Base-by-base conservation (phyloP, 2,329 filamentous ascomycete genomes). In the Bipolaris oryzae region DNA sequence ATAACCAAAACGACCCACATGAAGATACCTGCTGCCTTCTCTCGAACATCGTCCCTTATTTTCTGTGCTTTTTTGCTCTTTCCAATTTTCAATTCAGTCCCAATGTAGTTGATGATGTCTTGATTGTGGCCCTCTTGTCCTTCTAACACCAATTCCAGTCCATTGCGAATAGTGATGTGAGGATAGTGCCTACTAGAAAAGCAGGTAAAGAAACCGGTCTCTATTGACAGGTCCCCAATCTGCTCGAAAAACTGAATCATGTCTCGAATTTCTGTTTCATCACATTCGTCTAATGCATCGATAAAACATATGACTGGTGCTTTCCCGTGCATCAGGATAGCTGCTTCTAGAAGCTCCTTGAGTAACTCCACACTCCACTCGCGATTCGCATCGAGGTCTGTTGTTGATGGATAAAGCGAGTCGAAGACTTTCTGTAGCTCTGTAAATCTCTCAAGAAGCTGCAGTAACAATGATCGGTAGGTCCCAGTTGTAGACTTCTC, bases 221-320 rank as follows among this genome's bases (percentile, higher is more conserved):
- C 50, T 0, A 65, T 49, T 2, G 74, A 69, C 0, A 63, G 9
- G 2, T 77, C 61, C 0, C 74, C 72, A 0, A 83, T 52, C 0
- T 73, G 60, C 48, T 81, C 74, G 11, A 84, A 78, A 50, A 79
- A 79, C 0, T 61, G 39, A 1, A 83, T 64, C 77, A 84, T 82
- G 0, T 76, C 71, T 28, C 72, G 71, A 2, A 79, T 67, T 43
- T 83, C 68, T 1, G 66, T 50, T 47, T 81, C 77, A 6, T 80
- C 70, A 53, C 80, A 82, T 59, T 84, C 82, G 35, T 84, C 81
- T 1, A 84, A 69, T 0, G 81, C 82, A 49, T 83, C 80, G 1
- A 76, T 66, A 20, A 73, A 73, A 38, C 60, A 69, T 2, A 67
- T 48, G 1, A 71, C 61, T 35, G 60, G 49, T 5, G 44, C 52